These are phyloP conservation scores for Bothriochloa decipiens DNA, from an alignment of 176 grass and related monocot species.

Conservation along the genomic window DNA sequence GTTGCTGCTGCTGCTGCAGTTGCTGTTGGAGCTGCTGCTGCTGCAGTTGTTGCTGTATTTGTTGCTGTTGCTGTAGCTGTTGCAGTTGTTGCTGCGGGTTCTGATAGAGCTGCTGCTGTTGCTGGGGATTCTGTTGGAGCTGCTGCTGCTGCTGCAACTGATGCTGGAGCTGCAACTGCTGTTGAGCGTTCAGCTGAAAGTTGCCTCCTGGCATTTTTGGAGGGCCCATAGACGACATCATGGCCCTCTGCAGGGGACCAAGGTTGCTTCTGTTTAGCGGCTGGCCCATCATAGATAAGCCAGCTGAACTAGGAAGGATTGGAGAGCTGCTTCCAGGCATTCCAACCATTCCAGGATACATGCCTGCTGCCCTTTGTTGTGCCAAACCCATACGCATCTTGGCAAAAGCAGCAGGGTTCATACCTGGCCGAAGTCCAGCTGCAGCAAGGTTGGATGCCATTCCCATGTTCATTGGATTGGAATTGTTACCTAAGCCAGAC, in stretches of 20 bases:
- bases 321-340: conserved; percentile 73
- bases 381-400: conserved; percentile 60
- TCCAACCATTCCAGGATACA: conserved; percentile 67
- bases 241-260: conserved; percentile 57
- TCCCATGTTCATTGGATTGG: conserved; percentile 77
- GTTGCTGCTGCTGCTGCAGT: conserved; percentile 42
- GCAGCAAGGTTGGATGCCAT: conserved; percentile 65
- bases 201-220: conserved; percentile 80
- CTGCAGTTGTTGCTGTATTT: conserved; percentile 32
- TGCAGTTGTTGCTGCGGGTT: conserved; percentile 33
- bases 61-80: conserved; percentile 16
- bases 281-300: conserved; percentile 77
- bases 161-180: conserved; percentile 55
- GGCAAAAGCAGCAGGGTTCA: conserved; percentile 42
- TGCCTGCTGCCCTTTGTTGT: conserved; percentile 62
- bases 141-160: conserved; percentile 56
- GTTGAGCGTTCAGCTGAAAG: conserved; percentile 73
- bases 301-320: conserved; percentile 62
- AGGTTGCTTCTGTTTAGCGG: conserved; percentile 72
- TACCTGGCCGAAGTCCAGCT: conserved; percentile 52
- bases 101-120: conserved; percentile 54
- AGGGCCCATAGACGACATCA: conserved; percentile 85
- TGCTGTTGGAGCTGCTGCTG: conserved; percentile 21
- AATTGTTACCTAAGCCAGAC: conserved; percentile 62
- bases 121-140: conserved; percentile 29